These are phyloP conservation scores for Aureobasidium sp. DNA, from an alignment of 2,329 filamentous ascomycete species.

Conservation along the genomic window DNA sequence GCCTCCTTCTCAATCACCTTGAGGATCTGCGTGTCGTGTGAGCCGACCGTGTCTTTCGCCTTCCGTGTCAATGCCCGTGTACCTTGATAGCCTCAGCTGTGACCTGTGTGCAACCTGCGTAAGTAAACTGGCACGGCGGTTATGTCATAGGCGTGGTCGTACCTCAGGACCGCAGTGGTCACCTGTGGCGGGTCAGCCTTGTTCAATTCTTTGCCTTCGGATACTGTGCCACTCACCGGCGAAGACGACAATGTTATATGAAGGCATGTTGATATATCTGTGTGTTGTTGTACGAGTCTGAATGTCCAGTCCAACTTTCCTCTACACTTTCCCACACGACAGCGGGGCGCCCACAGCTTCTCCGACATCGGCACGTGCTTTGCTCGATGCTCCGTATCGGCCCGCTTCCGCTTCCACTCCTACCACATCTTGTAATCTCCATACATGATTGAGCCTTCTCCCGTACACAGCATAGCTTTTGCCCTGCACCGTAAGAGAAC, in stretches of 20 bases:
- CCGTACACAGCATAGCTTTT: too few relatives aligned
- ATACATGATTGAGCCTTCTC: too few relatives aligned
- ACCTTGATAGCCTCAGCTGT: conserved; percentile 81
- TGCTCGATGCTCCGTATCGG: neutral
- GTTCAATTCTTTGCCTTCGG: neutral
- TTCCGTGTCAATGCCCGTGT: conserved; percentile 18
- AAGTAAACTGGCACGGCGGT: conserved; percentile 4
- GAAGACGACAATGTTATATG: conserved; percentile 72
- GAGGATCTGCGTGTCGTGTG: conserved; percentile 52
- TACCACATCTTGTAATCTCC: neutral
- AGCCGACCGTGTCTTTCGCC: neutral
- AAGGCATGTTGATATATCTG: conserved; percentile 47
- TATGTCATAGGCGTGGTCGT: conserved; percentile 24
- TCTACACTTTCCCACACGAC: conserved; percentile 1
- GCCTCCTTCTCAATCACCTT: conserved; percentile 65
- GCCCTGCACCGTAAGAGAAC: too few relatives aligned
- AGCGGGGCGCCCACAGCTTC: conserved; percentile 4
- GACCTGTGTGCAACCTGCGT: conserved; percentile 47
- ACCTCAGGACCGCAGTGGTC: conserved; percentile 86
- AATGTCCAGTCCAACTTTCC: neutral
- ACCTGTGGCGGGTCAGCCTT: conserved; percentile 18
- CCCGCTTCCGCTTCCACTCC: conserved; percentile 2
- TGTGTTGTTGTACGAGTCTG: conserved; percentile 8
- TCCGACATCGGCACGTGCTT: neutral
- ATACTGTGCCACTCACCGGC: conserved; percentile 38